Conservation (phyloP, 805 yeast genomes). For the Ogataea glucozyma region DNA sequence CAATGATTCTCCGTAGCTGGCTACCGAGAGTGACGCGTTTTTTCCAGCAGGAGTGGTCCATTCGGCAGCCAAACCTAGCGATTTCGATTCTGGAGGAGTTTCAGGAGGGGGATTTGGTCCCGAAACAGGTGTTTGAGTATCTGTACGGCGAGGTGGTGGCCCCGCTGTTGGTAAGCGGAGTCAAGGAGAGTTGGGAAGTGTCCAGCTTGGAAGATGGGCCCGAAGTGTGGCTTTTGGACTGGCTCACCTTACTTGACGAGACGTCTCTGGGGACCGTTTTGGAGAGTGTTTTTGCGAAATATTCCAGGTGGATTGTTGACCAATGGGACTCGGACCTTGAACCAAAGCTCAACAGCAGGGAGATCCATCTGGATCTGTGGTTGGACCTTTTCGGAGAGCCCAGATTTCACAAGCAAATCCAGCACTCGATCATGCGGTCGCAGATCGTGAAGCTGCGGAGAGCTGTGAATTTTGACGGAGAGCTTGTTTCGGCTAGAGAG, state of each 20-base stretch:
- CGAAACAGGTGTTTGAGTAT: slow-evolving; percentile 24
- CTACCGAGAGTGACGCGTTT: slow-evolving; percentile 33
- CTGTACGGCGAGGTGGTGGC: slow-evolving; percentile 35
- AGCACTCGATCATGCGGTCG: slow-evolving; percentile 50
- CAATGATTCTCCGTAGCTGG: slow-evolving; percentile 39
- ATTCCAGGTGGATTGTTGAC: slow-evolving; percentile 22
- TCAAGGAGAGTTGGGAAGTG: slow-evolving; percentile 39
- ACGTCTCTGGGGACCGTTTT: slow-evolving; percentile 16
- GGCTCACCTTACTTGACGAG: slow-evolving; percentile 26
- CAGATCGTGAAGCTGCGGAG: slow-evolving; percentile 43
- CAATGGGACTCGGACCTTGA: slow-evolving; percentile 21
- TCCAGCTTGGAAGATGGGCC: slow-evolving; percentile 18
- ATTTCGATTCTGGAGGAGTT: slow-evolving; percentile 40
- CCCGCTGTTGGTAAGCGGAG: slow-evolving; percentile 39
- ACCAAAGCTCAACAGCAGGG: slow-evolving; percentile 8
- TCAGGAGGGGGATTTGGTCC: slow-evolving; percentile 34
- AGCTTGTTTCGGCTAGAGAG: not conserved
- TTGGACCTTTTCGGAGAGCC: slow-evolving; percentile 35
- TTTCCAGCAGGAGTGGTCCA: slow-evolving; percentile 39
- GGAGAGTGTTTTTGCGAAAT: slow-evolving; percentile 19
- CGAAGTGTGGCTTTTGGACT: slow-evolving; percentile 30
- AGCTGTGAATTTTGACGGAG: slow-evolving; percentile 1
- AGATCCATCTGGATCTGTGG: slow-evolving; percentile 32
- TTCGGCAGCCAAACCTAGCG: slow-evolving; percentile 40
- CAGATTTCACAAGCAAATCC: slow-evolving; percentile 21